A percentile compares a stretch with the other conserved stretches of the same genome.
Conservation (phyloP, 352 stramenopile genomes). For the Achlya hypogyna region DNA sequence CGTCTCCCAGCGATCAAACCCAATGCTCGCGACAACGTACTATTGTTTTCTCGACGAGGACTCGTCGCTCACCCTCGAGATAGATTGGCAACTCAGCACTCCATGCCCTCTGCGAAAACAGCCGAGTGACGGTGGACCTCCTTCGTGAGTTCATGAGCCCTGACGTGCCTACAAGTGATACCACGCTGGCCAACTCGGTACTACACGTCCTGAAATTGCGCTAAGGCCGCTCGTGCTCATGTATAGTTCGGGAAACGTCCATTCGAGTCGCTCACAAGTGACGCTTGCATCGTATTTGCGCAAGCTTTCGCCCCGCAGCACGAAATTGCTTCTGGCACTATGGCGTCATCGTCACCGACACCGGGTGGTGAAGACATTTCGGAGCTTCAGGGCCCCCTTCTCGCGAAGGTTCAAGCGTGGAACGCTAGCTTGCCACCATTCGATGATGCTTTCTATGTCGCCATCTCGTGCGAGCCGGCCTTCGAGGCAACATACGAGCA, state of each 20-base stretch:
- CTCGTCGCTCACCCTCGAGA: not conserved
- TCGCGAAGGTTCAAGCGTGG: slow-evolving; percentile 43
- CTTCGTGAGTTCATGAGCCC: slow-evolving; percentile 46
- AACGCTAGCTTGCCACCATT: slow-evolving; percentile 67
- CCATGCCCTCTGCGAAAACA: slow-evolving; percentile 68
- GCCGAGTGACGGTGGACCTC: slow-evolving; percentile 41
- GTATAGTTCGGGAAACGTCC: slow-evolving; percentile 49
- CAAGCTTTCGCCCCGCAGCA: slow-evolving; percentile 39
- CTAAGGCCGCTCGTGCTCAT: not conserved
- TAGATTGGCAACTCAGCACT: slow-evolving; percentile 70
- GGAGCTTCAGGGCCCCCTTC: slow-evolving; percentile 35
- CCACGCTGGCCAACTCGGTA: slow-evolving; percentile 59
- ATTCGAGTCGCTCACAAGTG: slow-evolving; percentile 43
- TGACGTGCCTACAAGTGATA: slow-evolving; percentile 38
- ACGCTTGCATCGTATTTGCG: slow-evolving; percentile 47
- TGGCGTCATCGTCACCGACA: slow-evolving; percentile 16
- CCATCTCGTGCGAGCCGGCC: slow-evolving; percentile 59
- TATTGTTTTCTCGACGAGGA: too few relatives aligned
- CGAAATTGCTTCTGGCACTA: too few relatives aligned
- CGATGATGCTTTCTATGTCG: slow-evolving; percentile 66
- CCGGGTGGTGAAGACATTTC: slow-evolving; percentile 56
- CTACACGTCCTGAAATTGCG: too few relatives aligned
- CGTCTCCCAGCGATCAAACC: slow-evolving; percentile 47
- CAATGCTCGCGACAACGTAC: slow-evolving; percentile 67
- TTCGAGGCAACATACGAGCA: slow-evolving; percentile 51